Evolutionary conservation across 257 asterid genomes (phyloP), one percentile per base, ranked within the genome.

Genomic region (Parsonsia alboflavescens): DNA sequence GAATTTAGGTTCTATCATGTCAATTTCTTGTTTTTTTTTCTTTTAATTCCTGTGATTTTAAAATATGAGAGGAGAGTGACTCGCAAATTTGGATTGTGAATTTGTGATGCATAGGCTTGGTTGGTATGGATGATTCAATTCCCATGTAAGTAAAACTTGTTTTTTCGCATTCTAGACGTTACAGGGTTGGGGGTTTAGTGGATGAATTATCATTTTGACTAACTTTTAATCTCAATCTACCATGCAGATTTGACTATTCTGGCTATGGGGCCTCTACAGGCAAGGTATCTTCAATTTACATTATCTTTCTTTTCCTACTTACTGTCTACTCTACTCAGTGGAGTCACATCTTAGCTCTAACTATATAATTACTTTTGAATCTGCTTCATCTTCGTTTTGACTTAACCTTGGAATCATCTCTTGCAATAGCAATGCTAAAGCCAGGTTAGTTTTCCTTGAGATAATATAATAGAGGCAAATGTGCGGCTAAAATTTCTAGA

Each of bases 211-310:
- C 61, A 44, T 58, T 9, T 68, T 68, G 49, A 67, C 58, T 44
- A 12, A 21, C n/a, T 28, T 72, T 53, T 42, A 36, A 58, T 79
- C 78, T 68, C 53, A 58, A 44, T 71, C 66, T 50, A 10, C 67
- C 52, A 10, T 85, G 85, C 93, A 95, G 99, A 83, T 95, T 92
- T 72, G 99, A 95, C 72, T 95, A 95, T 81, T 95, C 99, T 65
- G 99, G 99, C 68, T 95, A 95, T 82, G 99, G 99, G 76, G 98
- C 96, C 78, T 95, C 98, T 16, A 92, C 96, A 6, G 99, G 99
- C 70, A 85, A 95, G 96, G 99, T 95, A 86, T 80, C 62, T 68
- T 78, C 75, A 19, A 72, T 73, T 76, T 10, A 21, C 76, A 75
- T 42, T 21, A 52, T n/a, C n/a, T n/a, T n/a, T n/a, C 71, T 22